phyloP scores from a whole-genome alignment of 2,329 filamentous ascomycete species.

The Elsinoe fawcettii region DNA sequence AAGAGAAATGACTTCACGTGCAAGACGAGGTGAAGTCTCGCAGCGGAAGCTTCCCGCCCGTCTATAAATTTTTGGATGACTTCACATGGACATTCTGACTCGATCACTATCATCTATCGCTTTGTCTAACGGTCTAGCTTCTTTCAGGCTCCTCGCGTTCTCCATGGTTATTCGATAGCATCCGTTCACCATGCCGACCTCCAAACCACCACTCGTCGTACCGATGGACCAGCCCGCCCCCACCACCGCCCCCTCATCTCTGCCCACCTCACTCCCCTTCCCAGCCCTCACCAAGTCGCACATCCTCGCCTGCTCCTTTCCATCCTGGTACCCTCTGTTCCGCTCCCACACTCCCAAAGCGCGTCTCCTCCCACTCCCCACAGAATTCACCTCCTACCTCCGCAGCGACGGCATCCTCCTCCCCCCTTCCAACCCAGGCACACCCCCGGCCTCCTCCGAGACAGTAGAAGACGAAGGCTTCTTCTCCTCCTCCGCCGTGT shows the following conservation, averaged over 20 bases:
- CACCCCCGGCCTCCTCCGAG: slow-evolving; percentile 31
- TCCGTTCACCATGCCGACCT: not conserved
- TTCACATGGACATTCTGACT: not conserved
- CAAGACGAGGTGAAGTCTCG: not conserved
- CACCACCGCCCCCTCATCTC: not conserved
- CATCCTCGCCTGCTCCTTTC: slow-evolving; percentile 90
- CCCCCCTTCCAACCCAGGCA: slow-evolving; percentile 56
- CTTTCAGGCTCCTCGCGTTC: not conserved
- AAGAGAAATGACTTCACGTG: not conserved
- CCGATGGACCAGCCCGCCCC: not conserved
- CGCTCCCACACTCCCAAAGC: slow-evolving; percentile 76
- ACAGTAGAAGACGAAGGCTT: slow-evolving; percentile 47
- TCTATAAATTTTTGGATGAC: slow-evolving; percentile 3
- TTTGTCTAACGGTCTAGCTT: not conserved
- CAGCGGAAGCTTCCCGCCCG: not conserved
- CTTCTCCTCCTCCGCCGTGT: slow-evolving; percentile 36
- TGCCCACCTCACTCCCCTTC: slow-evolving; percentile 52
- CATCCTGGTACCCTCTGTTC: slow-evolving; percentile 67
- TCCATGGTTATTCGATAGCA: not conserved
- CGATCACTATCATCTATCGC: not conserved
- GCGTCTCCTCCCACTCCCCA: slow-evolving; percentile 67
- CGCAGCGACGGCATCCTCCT: slow-evolving; percentile 88
- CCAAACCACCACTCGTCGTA: not conserved
- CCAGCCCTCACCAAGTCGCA: slow-evolving; percentile 77
- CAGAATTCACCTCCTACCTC: slow-evolving; percentile 75